A percentile compares a stretch with the other conserved stretches of the same genome.
phyloP scores from a whole-genome alignment of 1,139 yeast genomes.

The Nadsonia commutata region DNA sequence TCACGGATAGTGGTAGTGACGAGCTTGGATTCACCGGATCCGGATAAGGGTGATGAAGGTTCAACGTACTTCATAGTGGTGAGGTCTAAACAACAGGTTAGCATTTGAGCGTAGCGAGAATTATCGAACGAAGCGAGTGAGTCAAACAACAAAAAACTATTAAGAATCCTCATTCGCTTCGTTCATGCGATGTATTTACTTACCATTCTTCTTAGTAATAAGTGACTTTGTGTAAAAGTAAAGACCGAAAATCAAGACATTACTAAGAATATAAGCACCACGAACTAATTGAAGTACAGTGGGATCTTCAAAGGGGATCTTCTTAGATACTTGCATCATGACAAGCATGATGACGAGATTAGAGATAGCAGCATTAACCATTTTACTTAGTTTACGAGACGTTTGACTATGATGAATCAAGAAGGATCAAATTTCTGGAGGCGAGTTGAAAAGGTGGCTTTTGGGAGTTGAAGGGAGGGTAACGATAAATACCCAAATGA shows the following conservation, averaged over 20 bases:
- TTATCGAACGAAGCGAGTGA: neutral
- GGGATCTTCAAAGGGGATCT: constrained; percentile 81
- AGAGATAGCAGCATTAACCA: constrained; percentile 74
- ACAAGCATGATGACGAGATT: constrained; percentile 84
- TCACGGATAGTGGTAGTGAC: constrained; percentile 85
- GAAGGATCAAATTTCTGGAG: no score
- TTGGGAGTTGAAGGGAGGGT: neutral
- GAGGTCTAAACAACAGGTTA: constrained; percentile 28
- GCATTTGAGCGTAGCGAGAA: neutral
- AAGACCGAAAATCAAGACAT: constrained; percentile 46
- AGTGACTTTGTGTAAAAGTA: constrained; percentile 49
- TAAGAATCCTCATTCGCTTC: neutral
- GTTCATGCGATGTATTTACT: constrained; percentile 6
- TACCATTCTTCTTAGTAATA: constrained; percentile 59
- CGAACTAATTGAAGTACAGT: constrained; percentile 63
- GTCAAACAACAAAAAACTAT: constrained; percentile 1
- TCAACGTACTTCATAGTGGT: constrained; percentile 85
- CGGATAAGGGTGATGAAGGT: constrained; percentile 70
- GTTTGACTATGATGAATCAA: constrained; percentile 9
- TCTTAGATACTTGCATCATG: constrained; percentile 93
- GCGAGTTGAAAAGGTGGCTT: neutral
- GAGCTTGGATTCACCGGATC: constrained; percentile 59
- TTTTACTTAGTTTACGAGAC: constrained; percentile 5
- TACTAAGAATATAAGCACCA: constrained; percentile 53
- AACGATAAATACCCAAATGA: neutral